Evolutionary conservation across 2,329 filamentous ascomycete genomes (phyloP).

Genomic region (Seiridium unicorne): DNA sequence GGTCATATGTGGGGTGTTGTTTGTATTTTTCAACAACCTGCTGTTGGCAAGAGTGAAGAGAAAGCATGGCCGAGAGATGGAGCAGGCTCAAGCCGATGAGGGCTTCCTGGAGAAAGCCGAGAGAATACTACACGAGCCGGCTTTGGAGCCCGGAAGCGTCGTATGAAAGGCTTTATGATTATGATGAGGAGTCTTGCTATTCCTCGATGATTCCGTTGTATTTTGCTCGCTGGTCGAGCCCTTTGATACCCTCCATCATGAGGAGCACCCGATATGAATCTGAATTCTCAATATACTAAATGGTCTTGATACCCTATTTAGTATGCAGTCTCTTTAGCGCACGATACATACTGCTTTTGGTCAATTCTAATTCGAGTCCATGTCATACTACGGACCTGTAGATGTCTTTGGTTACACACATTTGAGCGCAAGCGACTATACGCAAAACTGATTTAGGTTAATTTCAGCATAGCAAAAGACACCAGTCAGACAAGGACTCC

Average conservation of each 20-base stretch:
- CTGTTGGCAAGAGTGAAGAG: constrained; percentile 28
- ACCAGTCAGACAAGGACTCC: too few relatives aligned
- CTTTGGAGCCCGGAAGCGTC: constrained; percentile 6
- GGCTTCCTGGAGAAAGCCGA: constrained; percentile 5
- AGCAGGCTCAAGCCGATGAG: background rate
- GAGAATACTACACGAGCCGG: background rate
- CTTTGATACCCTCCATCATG: background rate
- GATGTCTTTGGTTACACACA: too few relatives aligned
- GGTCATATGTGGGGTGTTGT: constrained; percentile 23
- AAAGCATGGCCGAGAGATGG: constrained; percentile 20
- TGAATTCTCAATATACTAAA: too few relatives aligned
- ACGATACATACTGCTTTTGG: too few relatives aligned
- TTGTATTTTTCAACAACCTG: constrained; percentile 28
- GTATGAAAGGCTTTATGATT: background rate
- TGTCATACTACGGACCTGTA: too few relatives aligned
- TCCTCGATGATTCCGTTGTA: background rate
- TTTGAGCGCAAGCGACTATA: too few relatives aligned
- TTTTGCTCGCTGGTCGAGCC: constrained; percentile 7
- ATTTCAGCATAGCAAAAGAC: too few relatives aligned
- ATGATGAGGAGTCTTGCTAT: background rate
- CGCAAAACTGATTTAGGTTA: too few relatives aligned
- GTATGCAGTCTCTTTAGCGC: too few relatives aligned
- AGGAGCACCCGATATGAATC: too few relatives aligned
- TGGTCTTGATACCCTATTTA: too few relatives aligned
- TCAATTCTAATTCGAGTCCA: too few relatives aligned